These are phyloP conservation scores for Zasmidium angulare DNA, from an alignment of 2,329 filamentous ascomycete genomes.

Conservation along the genomic window DNA sequence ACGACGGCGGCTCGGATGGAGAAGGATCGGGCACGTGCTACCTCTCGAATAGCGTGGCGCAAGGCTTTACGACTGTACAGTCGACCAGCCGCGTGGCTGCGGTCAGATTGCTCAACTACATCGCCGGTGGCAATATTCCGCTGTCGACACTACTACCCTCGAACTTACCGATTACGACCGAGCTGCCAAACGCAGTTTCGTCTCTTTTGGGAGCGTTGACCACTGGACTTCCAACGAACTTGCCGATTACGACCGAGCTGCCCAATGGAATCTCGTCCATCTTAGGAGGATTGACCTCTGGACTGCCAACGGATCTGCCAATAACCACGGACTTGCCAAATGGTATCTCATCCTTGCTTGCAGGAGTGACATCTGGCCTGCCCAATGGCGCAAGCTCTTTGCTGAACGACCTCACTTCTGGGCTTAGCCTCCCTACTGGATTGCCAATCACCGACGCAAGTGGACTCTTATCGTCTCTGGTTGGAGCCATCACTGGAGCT, in stretches of 20 bases:
- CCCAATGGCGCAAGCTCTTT: too few species aligned
- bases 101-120: slow-evolving; percentile 24
- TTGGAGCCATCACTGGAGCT: not conserved
- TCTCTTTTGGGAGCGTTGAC: slow-evolving; percentile 3
- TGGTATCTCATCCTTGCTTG: too few species aligned
- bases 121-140: slow-evolving; percentile 10
- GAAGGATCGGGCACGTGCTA: slow-evolving; percentile 24
- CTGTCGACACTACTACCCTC: not conserved
- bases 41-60: slow-evolving; percentile 20
- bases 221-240: not conserved
- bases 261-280: too few species aligned
- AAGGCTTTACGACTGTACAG: slow-evolving; percentile 11
- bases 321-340: too few species aligned
- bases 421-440: too few species aligned
- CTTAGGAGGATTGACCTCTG: too few species aligned
- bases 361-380: too few species aligned
- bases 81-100: not conserved
- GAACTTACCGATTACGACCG: slow-evolving; percentile 3
- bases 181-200: not conserved
- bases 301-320: too few species aligned
- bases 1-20: slow-evolving; percentile 17
- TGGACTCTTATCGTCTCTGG: not conserved
- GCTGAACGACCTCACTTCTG: too few species aligned
- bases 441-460: not conserved
- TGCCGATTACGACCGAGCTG: not conserved